Percentiles rank a stretch among this genome's conserved stretches.
phyloP scores from a whole-genome alignment of 2,329 filamentous ascomycete genomes.

The Exophiala phaeomuriformis region DNA sequence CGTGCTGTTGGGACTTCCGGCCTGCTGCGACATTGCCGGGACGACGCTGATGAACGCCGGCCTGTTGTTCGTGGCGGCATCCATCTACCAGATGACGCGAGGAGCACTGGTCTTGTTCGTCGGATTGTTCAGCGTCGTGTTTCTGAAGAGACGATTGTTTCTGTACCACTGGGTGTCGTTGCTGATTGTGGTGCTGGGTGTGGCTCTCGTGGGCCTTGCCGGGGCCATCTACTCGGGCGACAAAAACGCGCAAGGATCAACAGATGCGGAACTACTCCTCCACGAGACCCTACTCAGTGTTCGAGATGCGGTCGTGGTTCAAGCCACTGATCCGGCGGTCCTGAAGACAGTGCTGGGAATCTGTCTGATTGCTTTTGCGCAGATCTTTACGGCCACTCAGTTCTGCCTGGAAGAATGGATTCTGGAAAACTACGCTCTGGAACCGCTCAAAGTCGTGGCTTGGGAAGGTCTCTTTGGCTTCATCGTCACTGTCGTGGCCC shows the following conservation, averaged over 20 bases:
- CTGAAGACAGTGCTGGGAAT: conserved; percentile 72
- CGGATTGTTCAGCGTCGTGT: conserved; percentile 86
- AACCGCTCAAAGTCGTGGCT: conserved; percentile 84
- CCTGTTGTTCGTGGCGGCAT: conserved; percentile 84
- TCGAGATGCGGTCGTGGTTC: conserved; percentile 34
- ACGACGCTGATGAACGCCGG: conserved; percentile 98
- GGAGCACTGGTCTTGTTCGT: conserved; percentile 94
- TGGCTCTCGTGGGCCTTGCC: conserved; percentile 81
- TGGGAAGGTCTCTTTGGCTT: conserved; percentile 97
- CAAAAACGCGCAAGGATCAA: conserved; percentile 28
- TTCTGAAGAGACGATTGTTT: conserved; percentile 69
- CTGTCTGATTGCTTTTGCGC: conserved; percentile 81
- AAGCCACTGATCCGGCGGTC: conserved; percentile 48
- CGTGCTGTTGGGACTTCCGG: conserved; percentile 70
- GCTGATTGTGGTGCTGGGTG: conserved; percentile 76
- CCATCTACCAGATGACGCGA: conserved; percentile 97
- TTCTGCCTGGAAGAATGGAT: conserved; percentile 96
- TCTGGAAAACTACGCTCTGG: conserved; percentile 67
- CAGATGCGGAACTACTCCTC: conserved; percentile 30
- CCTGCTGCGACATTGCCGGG: conserved; percentile 86
- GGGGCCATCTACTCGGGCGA: conserved; percentile 67
- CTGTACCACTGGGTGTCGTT: conserved; percentile 91
- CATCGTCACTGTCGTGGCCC: conserved; percentile 65
- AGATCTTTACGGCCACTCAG: conserved; percentile 94
- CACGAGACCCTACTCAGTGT: conserved; percentile 29